Percentiles rank a stretch among this genome's conserved stretches.
Evolutionary conservation across 2,329 filamentous ascomycete species (phyloP).

Genomic region (Elsinoe arachidis): DNA sequence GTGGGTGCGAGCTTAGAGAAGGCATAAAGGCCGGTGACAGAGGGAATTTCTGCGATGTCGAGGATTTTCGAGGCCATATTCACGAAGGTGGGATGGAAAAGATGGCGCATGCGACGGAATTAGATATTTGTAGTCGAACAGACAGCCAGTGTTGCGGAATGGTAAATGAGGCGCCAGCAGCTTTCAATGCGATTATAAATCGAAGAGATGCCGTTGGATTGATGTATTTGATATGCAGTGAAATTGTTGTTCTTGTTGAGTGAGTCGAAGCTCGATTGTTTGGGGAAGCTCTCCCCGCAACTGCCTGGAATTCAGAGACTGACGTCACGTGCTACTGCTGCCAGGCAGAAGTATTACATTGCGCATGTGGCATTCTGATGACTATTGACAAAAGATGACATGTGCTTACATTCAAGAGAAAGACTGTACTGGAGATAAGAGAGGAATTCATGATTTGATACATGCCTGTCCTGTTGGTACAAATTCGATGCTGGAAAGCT

Average conservation of each 20-base stretch:
- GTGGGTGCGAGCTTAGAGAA: constrained; percentile 35
- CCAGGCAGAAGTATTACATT: too few relatives aligned
- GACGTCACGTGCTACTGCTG: not conserved
- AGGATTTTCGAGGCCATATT: constrained; percentile 21
- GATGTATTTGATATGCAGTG: not conserved
- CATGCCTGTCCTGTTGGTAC: too few relatives aligned
- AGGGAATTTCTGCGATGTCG: constrained; percentile 47
- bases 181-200: not conserved
- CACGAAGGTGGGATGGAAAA: not conserved
- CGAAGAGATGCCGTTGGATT: too few relatives aligned
- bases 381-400: too few relatives aligned
- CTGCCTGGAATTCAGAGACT: not conserved
- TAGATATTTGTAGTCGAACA: too few relatives aligned
- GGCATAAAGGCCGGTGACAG: constrained; percentile 55
- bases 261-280: not conserved
- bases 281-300: constrained; percentile 3
- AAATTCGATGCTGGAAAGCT: too few relatives aligned
- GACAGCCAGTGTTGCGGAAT: too few relatives aligned
- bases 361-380: too few relatives aligned
- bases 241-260: not conserved
- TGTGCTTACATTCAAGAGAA: too few relatives aligned
- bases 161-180: too few relatives aligned
- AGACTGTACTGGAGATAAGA: too few relatives aligned
- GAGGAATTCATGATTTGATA: too few relatives aligned
- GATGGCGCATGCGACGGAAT: not conserved